phyloP scores from a whole-genome alignment of 257 asterid species.

The Voacanga thouarsii region DNA sequence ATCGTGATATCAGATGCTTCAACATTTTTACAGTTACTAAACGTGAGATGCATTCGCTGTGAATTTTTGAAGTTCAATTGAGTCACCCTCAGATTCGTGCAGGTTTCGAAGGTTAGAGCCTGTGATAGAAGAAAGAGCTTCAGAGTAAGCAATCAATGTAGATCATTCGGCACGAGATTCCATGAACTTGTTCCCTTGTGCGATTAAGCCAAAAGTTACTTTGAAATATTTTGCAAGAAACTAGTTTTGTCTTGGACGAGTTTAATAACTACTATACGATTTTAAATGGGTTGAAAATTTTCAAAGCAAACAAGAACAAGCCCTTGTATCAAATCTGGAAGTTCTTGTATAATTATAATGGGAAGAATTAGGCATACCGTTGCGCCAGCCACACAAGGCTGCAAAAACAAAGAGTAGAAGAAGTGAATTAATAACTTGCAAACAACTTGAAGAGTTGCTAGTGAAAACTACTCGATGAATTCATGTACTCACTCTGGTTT shows the following conservation, averaged over 20 bases:
- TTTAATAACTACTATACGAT: neutral
- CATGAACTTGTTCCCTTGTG: neutral
- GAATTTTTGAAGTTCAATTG: constrained; percentile 52
- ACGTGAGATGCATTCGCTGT: constrained; percentile 57
- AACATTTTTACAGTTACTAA: constrained; percentile 16
- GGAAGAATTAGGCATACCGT: constrained; percentile 21
- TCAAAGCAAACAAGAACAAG: neutral
- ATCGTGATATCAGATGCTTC: constrained; percentile 30
- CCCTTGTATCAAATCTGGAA: neutral
- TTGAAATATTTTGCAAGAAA: too few species aligned
- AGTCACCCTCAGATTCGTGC: constrained; percentile 56
- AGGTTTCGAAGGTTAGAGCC: constrained; percentile 64
- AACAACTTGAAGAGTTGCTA: neutral
- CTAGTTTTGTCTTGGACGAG: too few species aligned
- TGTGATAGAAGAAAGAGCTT: constrained; percentile 18
- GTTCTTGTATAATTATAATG: neutral
- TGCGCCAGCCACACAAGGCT: constrained; percentile 36
- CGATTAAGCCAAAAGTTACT: neutral
- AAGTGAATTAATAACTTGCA: neutral
- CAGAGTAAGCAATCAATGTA: neutral
- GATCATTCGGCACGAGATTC: neutral
- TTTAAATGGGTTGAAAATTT: neutral
- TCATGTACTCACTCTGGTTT: constrained; percentile 38
- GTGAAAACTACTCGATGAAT: neutral
- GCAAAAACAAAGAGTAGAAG: constrained; percentile 1